These are phyloP conservation scores for Prototheca cutis DNA, from an alignment of 163 green algal species.

Conservation along the genomic window DNA sequence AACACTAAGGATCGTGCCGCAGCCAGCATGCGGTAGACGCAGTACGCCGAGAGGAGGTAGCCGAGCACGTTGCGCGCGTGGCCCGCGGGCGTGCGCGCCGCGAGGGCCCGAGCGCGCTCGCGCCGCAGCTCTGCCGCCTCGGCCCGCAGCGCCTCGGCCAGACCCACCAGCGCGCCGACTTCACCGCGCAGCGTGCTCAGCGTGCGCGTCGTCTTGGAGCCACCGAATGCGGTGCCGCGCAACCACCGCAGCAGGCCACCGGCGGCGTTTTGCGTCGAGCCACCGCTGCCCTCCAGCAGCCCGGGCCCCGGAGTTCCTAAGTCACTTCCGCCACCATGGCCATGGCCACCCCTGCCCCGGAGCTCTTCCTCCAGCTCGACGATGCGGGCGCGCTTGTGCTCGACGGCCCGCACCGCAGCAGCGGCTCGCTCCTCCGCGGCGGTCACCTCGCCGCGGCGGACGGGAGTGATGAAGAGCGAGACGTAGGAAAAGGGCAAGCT, in stretches of 20 bases:
- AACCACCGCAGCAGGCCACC: too few relatives aligned
- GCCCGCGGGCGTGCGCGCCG: constrained; percentile 54
- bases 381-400: constrained; percentile 12
- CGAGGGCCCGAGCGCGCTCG: constrained; percentile 51
- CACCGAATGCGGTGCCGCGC: too few relatives aligned
- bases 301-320: too few relatives aligned
- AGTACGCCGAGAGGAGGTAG: constrained; percentile 72
- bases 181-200: constrained; percentile 6
- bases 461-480: constrained; percentile 72
- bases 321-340: too few relatives aligned
- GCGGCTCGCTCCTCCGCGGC: constrained; percentile 34
- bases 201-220: too few relatives aligned
- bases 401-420: constrained; percentile 4
- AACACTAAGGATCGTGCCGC: constrained; percentile 54
- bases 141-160: constrained; percentile 27
- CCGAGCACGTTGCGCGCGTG: constrained; percentile 68
- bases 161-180: constrained; percentile 21
- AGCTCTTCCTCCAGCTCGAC: background rate
- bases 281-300: too few relatives aligned
- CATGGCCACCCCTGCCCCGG: background rate
- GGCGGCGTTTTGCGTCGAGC: too few relatives aligned
- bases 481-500: constrained; percentile 88
- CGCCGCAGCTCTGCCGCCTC: constrained; percentile 60
- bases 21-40: constrained; percentile 71
- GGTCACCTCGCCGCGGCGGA: constrained; percentile 38